phyloP scores from a whole-genome alignment of 2,329 filamentous ascomycete species.

The Talaromyces sp. region DNA sequence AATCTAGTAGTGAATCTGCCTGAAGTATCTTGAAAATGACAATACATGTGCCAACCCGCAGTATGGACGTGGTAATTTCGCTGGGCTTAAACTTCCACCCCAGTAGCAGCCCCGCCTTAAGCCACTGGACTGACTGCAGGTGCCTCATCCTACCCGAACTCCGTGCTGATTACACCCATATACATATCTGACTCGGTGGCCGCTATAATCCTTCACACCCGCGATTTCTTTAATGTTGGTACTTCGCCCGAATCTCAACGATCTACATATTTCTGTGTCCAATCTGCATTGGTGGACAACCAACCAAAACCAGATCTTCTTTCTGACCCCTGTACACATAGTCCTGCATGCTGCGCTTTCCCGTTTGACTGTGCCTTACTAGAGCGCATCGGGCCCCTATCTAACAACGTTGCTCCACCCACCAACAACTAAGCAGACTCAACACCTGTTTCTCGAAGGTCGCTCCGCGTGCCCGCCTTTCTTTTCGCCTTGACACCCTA shows the following conservation, averaged over 20 bases:
- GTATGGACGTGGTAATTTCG: no score
- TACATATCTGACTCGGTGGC: no score
- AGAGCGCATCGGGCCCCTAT: conserved; percentile 13
- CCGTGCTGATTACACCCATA: no score
- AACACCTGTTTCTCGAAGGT: conserved; percentile 4
- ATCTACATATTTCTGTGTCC: conserved; percentile 7
- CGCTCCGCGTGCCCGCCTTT: not conserved
- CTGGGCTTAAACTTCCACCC: no score
- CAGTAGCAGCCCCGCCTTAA: no score
- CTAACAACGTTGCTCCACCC: conserved; percentile 19
- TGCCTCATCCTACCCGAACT: no score
- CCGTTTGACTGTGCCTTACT: not conserved
- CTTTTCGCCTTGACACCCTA: conserved; percentile 2
- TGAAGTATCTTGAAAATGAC: no score
- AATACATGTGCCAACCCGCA: no score
- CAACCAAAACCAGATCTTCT: not conserved
- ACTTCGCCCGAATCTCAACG: conserved; percentile 6
- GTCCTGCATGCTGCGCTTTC: no score
- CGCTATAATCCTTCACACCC: not conserved
- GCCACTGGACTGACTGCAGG: no score
- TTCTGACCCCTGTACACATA: no score
- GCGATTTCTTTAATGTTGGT: conserved; percentile 1
- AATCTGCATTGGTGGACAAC: not conserved
- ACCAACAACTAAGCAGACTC: conserved; percentile 19
- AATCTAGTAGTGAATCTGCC: no score